phyloP scores from a whole-genome alignment of 2,329 filamentous ascomycete species.

The Dactylellina cionopaga region DNA sequence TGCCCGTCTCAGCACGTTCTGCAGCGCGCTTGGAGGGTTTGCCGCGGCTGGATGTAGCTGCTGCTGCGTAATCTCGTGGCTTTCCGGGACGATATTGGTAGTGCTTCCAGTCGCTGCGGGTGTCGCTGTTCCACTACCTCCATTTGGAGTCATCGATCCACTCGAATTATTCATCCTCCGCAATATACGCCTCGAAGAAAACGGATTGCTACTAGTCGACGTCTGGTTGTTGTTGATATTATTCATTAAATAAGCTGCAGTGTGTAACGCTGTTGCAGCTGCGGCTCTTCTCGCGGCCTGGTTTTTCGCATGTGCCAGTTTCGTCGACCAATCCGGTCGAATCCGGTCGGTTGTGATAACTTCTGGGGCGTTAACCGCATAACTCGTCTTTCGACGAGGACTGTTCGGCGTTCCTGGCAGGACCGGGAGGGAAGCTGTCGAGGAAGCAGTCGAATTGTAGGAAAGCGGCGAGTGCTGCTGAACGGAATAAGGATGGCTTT shows the following conservation, averaged over 20 bases:
- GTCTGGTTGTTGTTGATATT: constrained; percentile 26
- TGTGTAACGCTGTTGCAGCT: constrained; percentile 91
- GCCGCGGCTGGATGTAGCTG: constrained; percentile 54
- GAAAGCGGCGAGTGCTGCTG: constrained; percentile 62
- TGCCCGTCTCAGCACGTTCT: constrained; percentile 67
- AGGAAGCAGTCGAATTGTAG: constrained; percentile 63
- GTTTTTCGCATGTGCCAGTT: constrained; percentile 82
- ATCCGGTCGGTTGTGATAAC: constrained; percentile 94
- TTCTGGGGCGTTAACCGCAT: constrained; percentile 83
- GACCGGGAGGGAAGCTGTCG: constrained; percentile 60
- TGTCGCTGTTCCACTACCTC: constrained; percentile 40
- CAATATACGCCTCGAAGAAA: constrained; percentile 46
- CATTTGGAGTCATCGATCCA: constrained; percentile 46
- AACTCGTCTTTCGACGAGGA: constrained; percentile 69
- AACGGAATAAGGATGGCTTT: constrained; percentile 81
- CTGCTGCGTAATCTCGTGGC: constrained; percentile 56
- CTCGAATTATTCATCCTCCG: constrained; percentile 44
- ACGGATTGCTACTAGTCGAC: constrained; percentile 38
- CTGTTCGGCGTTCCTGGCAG: constrained; percentile 53
- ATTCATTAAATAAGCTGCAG: constrained; percentile 87
- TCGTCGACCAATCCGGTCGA: constrained; percentile 92
- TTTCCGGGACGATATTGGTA: constrained; percentile 44
- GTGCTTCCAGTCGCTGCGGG: constrained; percentile 41
- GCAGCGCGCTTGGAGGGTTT: constrained; percentile 61
- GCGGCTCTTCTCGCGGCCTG: constrained; percentile 87